Conservation (phyloP, 306 rosid genomes). For the cucumber (Cucumis sativus) region DNA sequence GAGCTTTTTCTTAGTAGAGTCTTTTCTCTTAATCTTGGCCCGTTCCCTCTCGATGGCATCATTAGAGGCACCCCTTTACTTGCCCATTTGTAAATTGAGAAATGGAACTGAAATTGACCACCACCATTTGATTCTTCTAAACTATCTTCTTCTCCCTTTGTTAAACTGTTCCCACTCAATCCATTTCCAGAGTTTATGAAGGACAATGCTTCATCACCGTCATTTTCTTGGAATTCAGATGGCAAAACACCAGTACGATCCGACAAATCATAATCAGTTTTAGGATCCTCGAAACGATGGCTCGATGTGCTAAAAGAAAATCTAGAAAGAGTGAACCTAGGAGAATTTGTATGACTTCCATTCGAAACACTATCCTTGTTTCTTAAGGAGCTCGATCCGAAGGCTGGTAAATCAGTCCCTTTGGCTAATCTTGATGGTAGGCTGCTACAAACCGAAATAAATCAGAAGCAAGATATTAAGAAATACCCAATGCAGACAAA, state of each 20-base stretch:
- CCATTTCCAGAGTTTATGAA: conserved; percentile 19
- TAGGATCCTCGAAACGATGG: conserved; percentile 25
- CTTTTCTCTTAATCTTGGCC: conserved; percentile 32
- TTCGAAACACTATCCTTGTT: conserved; percentile 21
- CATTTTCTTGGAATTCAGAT: conserved; percentile 17
- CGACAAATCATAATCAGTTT: conserved; percentile 16
- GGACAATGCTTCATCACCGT: conserved; percentile 12
- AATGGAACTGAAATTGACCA: conserved; percentile 65
- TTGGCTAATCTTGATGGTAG: conserved; percentile 45
- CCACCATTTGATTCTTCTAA: conserved; percentile 22
- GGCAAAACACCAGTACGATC: conserved; percentile 26
- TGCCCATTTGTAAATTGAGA: conserved; percentile 94
- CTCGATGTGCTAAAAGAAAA: conserved; percentile 37
- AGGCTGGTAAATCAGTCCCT: conserved; percentile 38
- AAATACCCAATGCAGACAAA: background rate
- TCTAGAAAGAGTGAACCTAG: conserved; percentile 33
- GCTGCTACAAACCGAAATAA: conserved; percentile 25
- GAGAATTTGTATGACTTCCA: conserved; percentile 30
- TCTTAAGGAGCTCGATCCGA: conserved; percentile 34
- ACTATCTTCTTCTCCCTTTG: conserved; percentile 21
- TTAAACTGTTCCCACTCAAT: conserved; percentile 23
- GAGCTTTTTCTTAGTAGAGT: conserved; percentile 27
- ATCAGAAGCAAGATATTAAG: background rate
- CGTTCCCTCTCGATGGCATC: conserved; percentile 46
- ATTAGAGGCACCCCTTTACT: conserved; percentile 61